A percentile compares a stretch with the other conserved stretches of the same genome.
These are phyloP conservation scores for Aspergillus neotritici DNA, from an alignment of 2,329 filamentous ascomycete species.

Conservation along the genomic window DNA sequence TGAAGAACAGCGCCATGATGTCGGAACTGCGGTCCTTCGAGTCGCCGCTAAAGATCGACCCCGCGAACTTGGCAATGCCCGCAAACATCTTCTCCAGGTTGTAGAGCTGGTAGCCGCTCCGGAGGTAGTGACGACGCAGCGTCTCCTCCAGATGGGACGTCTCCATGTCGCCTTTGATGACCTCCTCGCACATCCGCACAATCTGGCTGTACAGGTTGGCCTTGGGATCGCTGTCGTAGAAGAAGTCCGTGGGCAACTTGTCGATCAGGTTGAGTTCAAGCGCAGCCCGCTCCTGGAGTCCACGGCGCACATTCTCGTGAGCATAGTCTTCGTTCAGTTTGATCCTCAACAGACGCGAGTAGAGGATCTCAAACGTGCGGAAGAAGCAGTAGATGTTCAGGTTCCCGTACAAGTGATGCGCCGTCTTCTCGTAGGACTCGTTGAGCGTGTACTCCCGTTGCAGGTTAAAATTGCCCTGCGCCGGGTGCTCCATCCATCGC, in stretches of 20 bases:
- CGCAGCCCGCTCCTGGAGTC: slow-evolving; percentile 71
- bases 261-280: slow-evolving; percentile 77
- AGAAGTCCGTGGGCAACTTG: slow-evolving; percentile 69
- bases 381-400: slow-evolving; percentile 92
- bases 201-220: slow-evolving; percentile 81
- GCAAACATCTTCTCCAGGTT: slow-evolving; percentile 84
- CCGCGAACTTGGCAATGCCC: slow-evolving; percentile 71
- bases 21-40: slow-evolving; percentile 90
- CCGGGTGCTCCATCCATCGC: slow-evolving; percentile 58
- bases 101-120: slow-evolving; percentile 88
- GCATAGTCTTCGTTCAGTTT: slow-evolving; percentile 74
- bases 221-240: slow-evolving; percentile 57
- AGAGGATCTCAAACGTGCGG: slow-evolving; percentile 86
- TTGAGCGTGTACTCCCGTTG: slow-evolving; percentile 65
- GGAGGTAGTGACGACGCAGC: slow-evolving; percentile 83
- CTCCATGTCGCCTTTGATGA: slow-evolving; percentile 75
- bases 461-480: slow-evolving; percentile 53
- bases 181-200: slow-evolving; percentile 77
- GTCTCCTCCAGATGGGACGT: slow-evolving; percentile 82
- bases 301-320: slow-evolving; percentile 64
- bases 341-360: slow-evolving; percentile 73
- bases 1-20: slow-evolving; percentile 79
- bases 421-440: slow-evolving; percentile 71
- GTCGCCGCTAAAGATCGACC: slow-evolving; percentile 78
- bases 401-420: slow-evolving; percentile 89